Evolutionary conservation across 1,284 basidiomycete genomes (phyloP).

Genomic region (Sutorius eximius): DNA sequence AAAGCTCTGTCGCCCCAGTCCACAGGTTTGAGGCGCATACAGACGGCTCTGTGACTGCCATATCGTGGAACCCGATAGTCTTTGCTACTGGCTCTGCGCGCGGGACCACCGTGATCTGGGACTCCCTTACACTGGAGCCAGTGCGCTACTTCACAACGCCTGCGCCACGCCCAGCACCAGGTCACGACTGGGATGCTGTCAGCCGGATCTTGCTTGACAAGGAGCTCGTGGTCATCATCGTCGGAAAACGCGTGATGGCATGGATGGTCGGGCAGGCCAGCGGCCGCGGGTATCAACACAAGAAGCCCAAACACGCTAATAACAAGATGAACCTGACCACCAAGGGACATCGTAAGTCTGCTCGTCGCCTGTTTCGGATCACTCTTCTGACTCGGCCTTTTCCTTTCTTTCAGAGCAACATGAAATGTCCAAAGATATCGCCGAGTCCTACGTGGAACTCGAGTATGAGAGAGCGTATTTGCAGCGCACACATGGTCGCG

Average conservation of each 20-base stretch:
- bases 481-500: slow-evolving; percentile 44
- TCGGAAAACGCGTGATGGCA: slow-evolving; percentile 65
- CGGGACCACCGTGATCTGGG: slow-evolving; percentile 66
- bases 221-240: slow-evolving; percentile 62
- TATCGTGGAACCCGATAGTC: slow-evolving; percentile 59
- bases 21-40: slow-evolving; percentile 59
- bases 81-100: slow-evolving; percentile 64
- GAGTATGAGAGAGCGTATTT: slow-evolving; percentile 46
- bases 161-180: slow-evolving; percentile 39
- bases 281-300: slow-evolving; percentile 4
- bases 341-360: slow-evolving; percentile 29
- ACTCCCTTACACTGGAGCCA: slow-evolving; percentile 60
- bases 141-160: slow-evolving; percentile 56
- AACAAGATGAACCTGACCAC: slow-evolving; percentile 22
- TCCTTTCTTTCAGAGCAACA: slow-evolving; percentile 49
- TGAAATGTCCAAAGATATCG: slow-evolving; percentile 65
- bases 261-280: slow-evolving; percentile 63
- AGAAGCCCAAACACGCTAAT: slow-evolving; percentile 24
- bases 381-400: slow-evolving; percentile 1
- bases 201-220: slow-evolving; percentile 62
- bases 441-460: slow-evolving; percentile 56
- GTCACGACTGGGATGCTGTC: slow-evolving; percentile 49
- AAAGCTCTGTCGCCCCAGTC: slow-evolving; percentile 33
- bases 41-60: slow-evolving; percentile 57
- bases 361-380: background rate